A percentile compares a stretch with the other conserved stretches of the same genome.
Evolutionary conservation across 345 rosid species (phyloP).

Genomic region (Linum usitatissimum): DNA sequence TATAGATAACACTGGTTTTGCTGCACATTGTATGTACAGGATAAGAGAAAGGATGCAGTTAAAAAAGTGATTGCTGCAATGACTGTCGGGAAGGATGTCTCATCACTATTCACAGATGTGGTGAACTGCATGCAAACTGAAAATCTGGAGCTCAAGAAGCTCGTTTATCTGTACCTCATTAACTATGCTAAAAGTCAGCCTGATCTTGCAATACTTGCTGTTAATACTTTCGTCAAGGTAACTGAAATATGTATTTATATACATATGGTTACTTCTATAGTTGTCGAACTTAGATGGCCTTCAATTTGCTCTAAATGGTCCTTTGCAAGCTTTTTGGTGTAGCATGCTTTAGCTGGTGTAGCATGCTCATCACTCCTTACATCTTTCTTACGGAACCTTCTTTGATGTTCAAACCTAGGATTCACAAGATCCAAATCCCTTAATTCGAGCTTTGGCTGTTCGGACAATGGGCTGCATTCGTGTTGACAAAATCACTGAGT

Average conservation of each 20-base stretch:
- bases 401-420: constrained; percentile 47
- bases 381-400: not conserved
- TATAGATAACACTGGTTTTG: too few relatives aligned
- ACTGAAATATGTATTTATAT: not conserved
- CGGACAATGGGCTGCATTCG: constrained; percentile 99
- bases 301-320: not conserved
- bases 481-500: constrained; percentile 97
- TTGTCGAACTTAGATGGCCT: not conserved
- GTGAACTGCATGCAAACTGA: constrained; percentile 99
- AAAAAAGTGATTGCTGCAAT: constrained; percentile 99
- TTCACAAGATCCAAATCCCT: constrained; percentile 97
- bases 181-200: constrained; percentile 99
- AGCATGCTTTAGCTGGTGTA: too few relatives aligned
- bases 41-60: constrained; percentile 99
- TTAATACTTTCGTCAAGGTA: constrained; percentile 98
- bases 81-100: constrained; percentile 99
- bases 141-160: constrained; percentile 97
- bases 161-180: constrained; percentile 88
- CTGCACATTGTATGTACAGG: constrained; percentile 27
- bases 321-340: not conserved
- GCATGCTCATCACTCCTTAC: not conserved
- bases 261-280: not conserved
- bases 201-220: constrained; percentile 96
- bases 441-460: constrained; percentile 96
- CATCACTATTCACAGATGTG: constrained; percentile 90